Percentiles rank a stretch among this genome's conserved stretches.
These are phyloP conservation scores for Lycium barbarum DNA, from an alignment of 257 asterid genomes.

Conservation along the genomic window DNA sequence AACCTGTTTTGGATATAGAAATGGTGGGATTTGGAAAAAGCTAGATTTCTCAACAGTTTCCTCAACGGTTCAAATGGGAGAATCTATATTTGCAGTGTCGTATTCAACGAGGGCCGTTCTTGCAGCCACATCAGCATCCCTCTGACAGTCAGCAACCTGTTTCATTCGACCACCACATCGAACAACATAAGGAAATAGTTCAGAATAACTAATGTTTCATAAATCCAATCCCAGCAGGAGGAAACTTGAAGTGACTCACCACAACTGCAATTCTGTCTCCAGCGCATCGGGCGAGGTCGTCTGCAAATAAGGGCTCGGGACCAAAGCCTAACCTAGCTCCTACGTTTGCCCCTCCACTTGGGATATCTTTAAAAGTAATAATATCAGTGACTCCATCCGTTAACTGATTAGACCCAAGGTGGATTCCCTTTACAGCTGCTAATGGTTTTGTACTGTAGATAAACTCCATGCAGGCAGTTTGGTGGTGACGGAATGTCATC, in stretches of 20 bases:
- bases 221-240: not conserved
- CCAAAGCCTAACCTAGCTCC: slow-evolving; percentile 54
- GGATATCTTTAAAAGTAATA: slow-evolving; percentile 65
- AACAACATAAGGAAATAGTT: not conserved
- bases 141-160: slow-evolving; percentile 68
- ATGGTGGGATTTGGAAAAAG: slow-evolving; percentile 58
- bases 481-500: slow-evolving; percentile 85
- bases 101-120: slow-evolving; percentile 53
- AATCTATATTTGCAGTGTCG: slow-evolving; percentile 55
- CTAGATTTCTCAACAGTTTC: slow-evolving; percentile 68
- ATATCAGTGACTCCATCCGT: slow-evolving; percentile 48
- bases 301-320: slow-evolving; percentile 64
- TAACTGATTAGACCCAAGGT: slow-evolving; percentile 39
- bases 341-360: slow-evolving; percentile 63
- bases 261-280: slow-evolving; percentile 70
- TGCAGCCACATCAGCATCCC: slow-evolving; percentile 66
- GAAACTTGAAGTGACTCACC: slow-evolving; percentile 46
- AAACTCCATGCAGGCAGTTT: slow-evolving; percentile 53
- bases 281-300: slow-evolving; percentile 56
- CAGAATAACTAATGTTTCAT: not conserved
- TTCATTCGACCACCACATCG: too few relatives aligned
- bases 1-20: slow-evolving; percentile 48
- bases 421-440: slow-evolving; percentile 56
- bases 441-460: slow-evolving; percentile 65
- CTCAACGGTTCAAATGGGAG: slow-evolving; percentile 73